Percentiles rank a stretch among this genome's conserved stretches.
phyloP scores from a whole-genome alignment of 306 rosid species.

The Prunus campanulata region DNA sequence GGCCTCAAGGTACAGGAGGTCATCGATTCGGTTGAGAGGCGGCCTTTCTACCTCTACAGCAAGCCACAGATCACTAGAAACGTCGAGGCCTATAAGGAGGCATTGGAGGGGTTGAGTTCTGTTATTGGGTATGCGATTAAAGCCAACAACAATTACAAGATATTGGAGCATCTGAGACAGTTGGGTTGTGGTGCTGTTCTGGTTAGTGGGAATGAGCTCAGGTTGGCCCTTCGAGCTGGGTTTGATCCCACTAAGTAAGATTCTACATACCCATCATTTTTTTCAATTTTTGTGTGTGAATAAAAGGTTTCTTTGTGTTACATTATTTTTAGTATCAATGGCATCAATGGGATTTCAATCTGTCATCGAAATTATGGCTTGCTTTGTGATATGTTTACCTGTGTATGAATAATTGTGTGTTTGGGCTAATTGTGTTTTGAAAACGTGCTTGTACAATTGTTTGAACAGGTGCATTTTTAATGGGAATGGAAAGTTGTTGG shows the following conservation, averaged over 20 bases:
- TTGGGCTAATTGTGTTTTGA: background rate
- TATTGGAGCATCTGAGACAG: constrained; percentile 75
- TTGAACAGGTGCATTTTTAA: constrained; percentile 80
- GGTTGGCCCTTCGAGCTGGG: constrained; percentile 77
- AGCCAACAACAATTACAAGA: constrained; percentile 89
- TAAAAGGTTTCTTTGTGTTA: background rate
- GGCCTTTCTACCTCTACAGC: constrained; percentile 91
- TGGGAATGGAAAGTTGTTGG: constrained; percentile 85
- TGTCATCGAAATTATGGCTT: background rate
- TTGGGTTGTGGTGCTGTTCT: constrained; percentile 97
- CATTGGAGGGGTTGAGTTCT: constrained; percentile 70
- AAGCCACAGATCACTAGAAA: constrained; percentile 86
- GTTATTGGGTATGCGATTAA: constrained; percentile 88
- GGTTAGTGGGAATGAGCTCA: constrained; percentile 91
- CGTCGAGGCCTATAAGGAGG: constrained; percentile 73
- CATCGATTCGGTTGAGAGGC: constrained; percentile 78
- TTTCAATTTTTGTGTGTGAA: background rate
- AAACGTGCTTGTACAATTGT: background rate
- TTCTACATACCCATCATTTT: background rate
- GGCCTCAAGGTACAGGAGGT: constrained; percentile 70
- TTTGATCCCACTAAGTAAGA: constrained; percentile 80
- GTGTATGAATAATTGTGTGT: background rate
- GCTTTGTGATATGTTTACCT: background rate
- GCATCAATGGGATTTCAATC: background rate
- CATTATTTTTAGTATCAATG: background rate